These are phyloP conservation scores for Teratosphaeria destructans DNA, from an alignment of 2,329 filamentous ascomycete species.

Conservation along the genomic window DNA sequence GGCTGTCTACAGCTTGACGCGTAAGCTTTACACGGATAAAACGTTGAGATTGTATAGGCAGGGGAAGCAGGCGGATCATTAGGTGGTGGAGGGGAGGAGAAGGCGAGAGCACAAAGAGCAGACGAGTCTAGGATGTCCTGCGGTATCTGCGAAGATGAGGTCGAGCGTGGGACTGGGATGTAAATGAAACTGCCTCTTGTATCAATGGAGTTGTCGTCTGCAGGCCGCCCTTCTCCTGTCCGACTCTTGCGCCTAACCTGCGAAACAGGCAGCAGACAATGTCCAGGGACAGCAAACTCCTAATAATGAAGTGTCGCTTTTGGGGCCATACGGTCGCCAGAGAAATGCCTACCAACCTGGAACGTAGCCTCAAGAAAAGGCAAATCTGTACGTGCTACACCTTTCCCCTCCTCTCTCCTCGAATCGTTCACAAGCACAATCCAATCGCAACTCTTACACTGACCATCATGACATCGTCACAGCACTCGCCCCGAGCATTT, in stretches of 20 bases:
- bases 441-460: too few relatives aligned
- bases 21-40: constrained; percentile 83
- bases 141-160: not conserved
- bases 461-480: too few relatives aligned
- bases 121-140: not conserved
- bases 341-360: too few relatives aligned
- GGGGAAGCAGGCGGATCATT: constrained; percentile 13
- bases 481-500: too few relatives aligned
- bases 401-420: too few relatives aligned
- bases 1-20: constrained; percentile 68
- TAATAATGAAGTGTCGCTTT: too few relatives aligned
- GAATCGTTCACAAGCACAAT: too few relatives aligned
- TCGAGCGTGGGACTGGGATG: not conserved
- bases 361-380: too few relatives aligned
- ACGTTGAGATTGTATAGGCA: constrained; percentile 78
- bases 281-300: too few relatives aligned
- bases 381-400: too few relatives aligned
- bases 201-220: not conserved
- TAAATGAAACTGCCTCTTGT: not conserved
- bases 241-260: not conserved
- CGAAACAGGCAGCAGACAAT: too few relatives aligned
- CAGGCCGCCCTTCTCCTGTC: not conserved
- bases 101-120: not conserved
- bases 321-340: too few relatives aligned
- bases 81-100: not conserved